Evolutionary conservation across 75 land plant genomes (phyloP).

Genomic region (Larix kaempferi): DNA sequence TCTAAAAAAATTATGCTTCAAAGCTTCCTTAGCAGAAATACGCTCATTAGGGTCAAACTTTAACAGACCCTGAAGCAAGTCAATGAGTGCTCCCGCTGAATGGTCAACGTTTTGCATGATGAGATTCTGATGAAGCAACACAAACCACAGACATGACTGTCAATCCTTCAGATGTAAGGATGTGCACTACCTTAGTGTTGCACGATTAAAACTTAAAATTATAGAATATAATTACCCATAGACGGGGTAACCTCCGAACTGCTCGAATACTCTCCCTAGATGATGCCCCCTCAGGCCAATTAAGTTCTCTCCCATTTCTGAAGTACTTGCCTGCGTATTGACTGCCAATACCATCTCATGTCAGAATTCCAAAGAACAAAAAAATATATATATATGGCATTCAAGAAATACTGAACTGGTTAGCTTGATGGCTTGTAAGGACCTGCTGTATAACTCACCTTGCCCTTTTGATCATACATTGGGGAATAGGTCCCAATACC

Average conservation of each 20-base stretch:
- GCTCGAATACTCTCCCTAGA: constrained; percentile 77
- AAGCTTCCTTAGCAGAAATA: constrained; percentile 30
- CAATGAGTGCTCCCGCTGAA: constrained; percentile 25
- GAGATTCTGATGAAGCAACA: constrained; percentile 9
- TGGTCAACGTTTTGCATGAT: constrained; percentile 40
- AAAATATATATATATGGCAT: too few relatives aligned
- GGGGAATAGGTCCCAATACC: constrained; percentile 74
- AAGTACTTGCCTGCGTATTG: constrained; percentile 45
- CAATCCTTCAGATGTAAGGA: background rate
- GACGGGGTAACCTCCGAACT: constrained; percentile 63
- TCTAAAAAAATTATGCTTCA: constrained; percentile 30
- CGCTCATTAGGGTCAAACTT: constrained; percentile 30
- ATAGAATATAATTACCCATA: constrained; percentile 32
- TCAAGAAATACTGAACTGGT: too few relatives aligned
- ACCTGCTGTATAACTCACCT: constrained; percentile 39
- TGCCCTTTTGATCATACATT: constrained; percentile 51
- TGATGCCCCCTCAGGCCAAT: constrained; percentile 85
- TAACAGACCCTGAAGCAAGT: constrained; percentile 33
- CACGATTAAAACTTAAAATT: background rate
- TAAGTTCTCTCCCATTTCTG: constrained; percentile 46
- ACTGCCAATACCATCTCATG: too few relatives aligned
- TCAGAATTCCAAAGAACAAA: too few relatives aligned
- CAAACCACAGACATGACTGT: background rate
- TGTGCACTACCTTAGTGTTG: background rate
- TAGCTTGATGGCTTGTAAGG: too few relatives aligned